Conservation (phyloP, 305 asterid genomes). For the Ajuga reptans region DNA sequence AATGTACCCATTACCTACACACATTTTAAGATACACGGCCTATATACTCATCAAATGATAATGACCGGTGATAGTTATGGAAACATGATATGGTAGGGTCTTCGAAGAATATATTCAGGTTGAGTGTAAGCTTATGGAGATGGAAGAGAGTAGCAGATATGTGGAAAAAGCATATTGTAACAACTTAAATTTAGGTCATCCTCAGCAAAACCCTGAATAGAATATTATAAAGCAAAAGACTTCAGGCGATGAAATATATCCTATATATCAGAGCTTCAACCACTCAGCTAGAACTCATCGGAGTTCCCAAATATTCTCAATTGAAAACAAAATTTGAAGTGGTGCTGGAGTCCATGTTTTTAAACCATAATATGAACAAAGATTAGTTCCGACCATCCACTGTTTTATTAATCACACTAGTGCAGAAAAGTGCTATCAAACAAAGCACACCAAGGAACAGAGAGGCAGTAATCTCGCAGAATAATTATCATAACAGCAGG, state of each 20-base stretch:
- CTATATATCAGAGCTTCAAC: background rate
- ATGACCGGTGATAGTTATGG: background rate
- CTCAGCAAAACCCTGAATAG: background rate
- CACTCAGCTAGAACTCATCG: background rate
- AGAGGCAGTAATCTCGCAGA: background rate
- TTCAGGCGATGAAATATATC: background rate
- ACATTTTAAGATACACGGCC: background rate
- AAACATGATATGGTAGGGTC: background rate
- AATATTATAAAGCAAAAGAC: background rate
- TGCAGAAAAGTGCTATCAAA: background rate
- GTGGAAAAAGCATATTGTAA: background rate
- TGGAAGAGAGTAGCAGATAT: background rate
- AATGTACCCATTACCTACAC: background rate
- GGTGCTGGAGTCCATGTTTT: background rate
- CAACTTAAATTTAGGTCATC: background rate
- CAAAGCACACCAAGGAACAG: background rate
- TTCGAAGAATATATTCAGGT: background rate
- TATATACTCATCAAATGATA: background rate
- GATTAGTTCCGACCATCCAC: background rate
- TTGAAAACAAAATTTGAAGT: background rate
- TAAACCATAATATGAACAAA: background rate
- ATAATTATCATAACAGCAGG: conserved; percentile 5
- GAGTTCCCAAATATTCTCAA: background rate
- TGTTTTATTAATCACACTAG: background rate
- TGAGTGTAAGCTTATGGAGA: background rate